Base-by-base conservation (phyloP, 1,284 basidiomycete genomes). In the Ceratobasidium sp. region DNA sequence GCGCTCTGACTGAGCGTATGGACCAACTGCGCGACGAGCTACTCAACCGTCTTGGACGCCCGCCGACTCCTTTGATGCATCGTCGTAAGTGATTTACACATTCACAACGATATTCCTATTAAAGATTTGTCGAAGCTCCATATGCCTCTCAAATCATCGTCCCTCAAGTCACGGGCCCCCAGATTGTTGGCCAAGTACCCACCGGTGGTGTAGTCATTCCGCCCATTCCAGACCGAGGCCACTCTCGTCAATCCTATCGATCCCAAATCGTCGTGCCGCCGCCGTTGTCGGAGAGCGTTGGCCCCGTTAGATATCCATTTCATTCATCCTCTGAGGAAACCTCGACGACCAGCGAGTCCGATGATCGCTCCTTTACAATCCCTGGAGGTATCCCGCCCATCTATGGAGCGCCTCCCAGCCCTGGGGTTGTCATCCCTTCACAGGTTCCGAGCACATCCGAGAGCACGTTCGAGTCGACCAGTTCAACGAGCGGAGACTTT, bases 11-110 rank as follows among this genome's bases (percentile, higher is more conserved):
- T n/a, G 71, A 73, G 31, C 59, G 73, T 3, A 53, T 77, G 75
- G 75, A 77, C 31, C 65, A 65, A 56, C 60, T 75, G 27, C 59
- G 57, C 29, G 66, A 74, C 29, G 75, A 76, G 54, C 57, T 73
- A 22, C 44, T 73, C 24, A 57, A 77, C 59, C 76, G 74, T 31
- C 47, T 67, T 56, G 73, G 56, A 17, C 50, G 54, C 11, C 64
- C 73, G 22, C 63, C 73, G 24, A 62, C 73, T 4, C 71, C 71
- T 1, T 53, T 65, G 29, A 65, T 66, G 73, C 47, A 74, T 51
- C 73, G 73, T n/a, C 64, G 73, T 67, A 66, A 19, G 62, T 57
- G 33, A 8, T 5, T 27, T 22, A 19, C 0, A 3, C 11, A 33
- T 4, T 19, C 33, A 36, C 11, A 19, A 14, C 17, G 19, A 19